Conservation (phyloP, 2,329 filamentous ascomycete genomes). For the Truncatella angustata region DNA sequence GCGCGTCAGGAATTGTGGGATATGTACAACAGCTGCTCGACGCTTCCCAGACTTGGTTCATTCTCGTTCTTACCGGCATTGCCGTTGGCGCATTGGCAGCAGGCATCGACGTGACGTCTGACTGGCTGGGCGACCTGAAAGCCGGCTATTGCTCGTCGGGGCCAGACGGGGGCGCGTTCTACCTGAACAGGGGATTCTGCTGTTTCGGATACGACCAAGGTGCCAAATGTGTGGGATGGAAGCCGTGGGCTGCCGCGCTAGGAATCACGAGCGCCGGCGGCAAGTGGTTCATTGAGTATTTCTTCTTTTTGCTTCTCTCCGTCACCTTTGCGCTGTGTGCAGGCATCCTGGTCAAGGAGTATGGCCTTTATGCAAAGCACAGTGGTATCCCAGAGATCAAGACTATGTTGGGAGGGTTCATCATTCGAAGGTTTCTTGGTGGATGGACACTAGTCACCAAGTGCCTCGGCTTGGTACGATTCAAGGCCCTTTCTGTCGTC, state of each 20-base stretch:
- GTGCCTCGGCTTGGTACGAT: conserved; percentile 75
- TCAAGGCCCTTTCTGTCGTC: neutral
- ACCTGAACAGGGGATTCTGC: conserved; percentile 88
- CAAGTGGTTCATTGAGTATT: conserved; percentile 80
- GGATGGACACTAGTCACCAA: conserved; percentile 88
- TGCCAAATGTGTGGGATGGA: conserved; percentile 83
- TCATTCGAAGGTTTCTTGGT: conserved; percentile 84
- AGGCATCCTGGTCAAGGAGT: conserved; percentile 76
- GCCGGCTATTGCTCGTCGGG: conserved; percentile 78
- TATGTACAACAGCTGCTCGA: conserved; percentile 74
- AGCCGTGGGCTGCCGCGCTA: conserved; percentile 76
- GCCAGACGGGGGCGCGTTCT: conserved; percentile 79
- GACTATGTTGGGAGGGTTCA: conserved; percentile 88
- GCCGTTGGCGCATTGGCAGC: conserved; percentile 83
- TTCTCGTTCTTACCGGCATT: conserved; percentile 82
- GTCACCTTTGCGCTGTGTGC: conserved; percentile 78
- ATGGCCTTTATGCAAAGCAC: conserved; percentile 85
- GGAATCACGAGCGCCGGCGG: conserved; percentile 64
- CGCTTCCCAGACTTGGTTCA: conserved; percentile 86
- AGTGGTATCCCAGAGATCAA: conserved; percentile 98
- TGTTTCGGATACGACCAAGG: conserved; percentile 87
- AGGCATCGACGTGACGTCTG: conserved; percentile 82
- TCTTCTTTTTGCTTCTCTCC: conserved; percentile 82
- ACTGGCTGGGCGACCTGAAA: conserved; percentile 94
- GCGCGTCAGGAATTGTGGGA: conserved; percentile 68